Evolutionary conservation across 805 yeast genomes (phyloP).

Genomic region (Schwanniomyces pseudopolymorphus): DNA sequence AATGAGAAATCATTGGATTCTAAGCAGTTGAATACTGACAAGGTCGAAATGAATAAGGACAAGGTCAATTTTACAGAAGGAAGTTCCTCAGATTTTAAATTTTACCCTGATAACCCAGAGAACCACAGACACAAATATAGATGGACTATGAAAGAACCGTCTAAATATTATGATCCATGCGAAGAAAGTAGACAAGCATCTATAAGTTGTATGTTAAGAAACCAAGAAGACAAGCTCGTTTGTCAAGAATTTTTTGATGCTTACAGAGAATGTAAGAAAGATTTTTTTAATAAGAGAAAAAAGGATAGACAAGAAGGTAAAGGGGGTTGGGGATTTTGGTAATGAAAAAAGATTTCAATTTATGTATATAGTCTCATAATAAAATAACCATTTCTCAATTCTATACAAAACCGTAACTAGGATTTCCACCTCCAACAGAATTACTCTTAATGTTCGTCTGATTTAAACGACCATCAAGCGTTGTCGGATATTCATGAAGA

Average conservation of each 20-base stretch:
- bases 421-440: slow-evolving; percentile 9
- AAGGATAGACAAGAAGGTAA: slow-evolving; percentile 36
- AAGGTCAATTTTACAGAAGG: slow-evolving; percentile 60
- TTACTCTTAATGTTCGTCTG: slow-evolving; percentile 1
- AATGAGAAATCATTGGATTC: background rate
- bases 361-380: background rate
- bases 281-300: slow-evolving; percentile 38
- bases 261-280: slow-evolving; percentile 84
- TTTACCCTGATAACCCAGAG: slow-evolving; percentile 88
- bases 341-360: background rate
- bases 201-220: slow-evolving; percentile 75
- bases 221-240: slow-evolving; percentile 65
- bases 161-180: slow-evolving; percentile 91
- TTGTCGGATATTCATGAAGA: slow-evolving; percentile 4
- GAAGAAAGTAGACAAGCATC: slow-evolving; percentile 87
- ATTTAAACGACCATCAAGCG: slow-evolving; percentile 5
- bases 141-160: slow-evolving; percentile 74
- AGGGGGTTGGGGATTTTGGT: slow-evolving; percentile 47
- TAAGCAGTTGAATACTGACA: slow-evolving; percentile 14
- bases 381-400: background rate
- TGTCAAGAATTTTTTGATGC: slow-evolving; percentile 83
- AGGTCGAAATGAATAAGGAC: slow-evolving; percentile 31
- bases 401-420: slow-evolving; percentile 7
- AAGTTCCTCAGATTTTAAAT: slow-evolving; percentile 52
- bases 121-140: slow-evolving; percentile 63